Evolutionary conservation across 2,329 filamentous ascomycete genomes (phyloP), one percentile per base, ranked within the genome.

Genomic region (Salinomyces thailandicus): DNA sequence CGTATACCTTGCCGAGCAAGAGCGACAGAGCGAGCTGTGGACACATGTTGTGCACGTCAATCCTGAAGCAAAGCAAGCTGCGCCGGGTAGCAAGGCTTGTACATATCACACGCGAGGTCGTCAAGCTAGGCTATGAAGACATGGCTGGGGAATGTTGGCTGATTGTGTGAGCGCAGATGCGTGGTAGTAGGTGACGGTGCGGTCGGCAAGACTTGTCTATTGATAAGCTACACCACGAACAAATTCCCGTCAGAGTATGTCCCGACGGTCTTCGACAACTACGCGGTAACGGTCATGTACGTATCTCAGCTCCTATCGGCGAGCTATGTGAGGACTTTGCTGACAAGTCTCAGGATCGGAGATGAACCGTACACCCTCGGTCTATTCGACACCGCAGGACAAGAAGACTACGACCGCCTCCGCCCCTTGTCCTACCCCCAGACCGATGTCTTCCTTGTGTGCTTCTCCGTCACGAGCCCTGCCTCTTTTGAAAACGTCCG

Each of bases 161-260:
- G 38, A 49, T 39, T 20, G 18, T 14, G 18, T 19, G n/a, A 38
- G 41, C 27, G 33, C 46, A 98, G 91, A 69, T 98, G 91, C 69
- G 91, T 98, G 58, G 91, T 98, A 53, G 91, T 98, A 57, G 91
- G 91, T 62, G 91, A 98, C 66, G 91, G 91, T 87, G 91, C 91
- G 50, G 91, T 98, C 53, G 91, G 91, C 64, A 98, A 98, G 75
- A 98, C 91, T 50, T 98, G 91, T 68, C 78, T 98, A 48, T 78
- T 98, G 60, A 98, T 98, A 69, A 93, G 85, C 62, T 98, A 98
- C 68, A 98, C 91, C 48, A 98, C 91, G 48, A 98, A 98, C 75
- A 96, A 96, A 59, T 98, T 98, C 64, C 91, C 91, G 22, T 95
- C 87, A 56, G 91, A 98, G 87, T 98, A 98, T 64, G 91, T 98